Evolutionary conservation across 345 rosid species (phyloP).

Genomic region (Mercurialis annua): DNA sequence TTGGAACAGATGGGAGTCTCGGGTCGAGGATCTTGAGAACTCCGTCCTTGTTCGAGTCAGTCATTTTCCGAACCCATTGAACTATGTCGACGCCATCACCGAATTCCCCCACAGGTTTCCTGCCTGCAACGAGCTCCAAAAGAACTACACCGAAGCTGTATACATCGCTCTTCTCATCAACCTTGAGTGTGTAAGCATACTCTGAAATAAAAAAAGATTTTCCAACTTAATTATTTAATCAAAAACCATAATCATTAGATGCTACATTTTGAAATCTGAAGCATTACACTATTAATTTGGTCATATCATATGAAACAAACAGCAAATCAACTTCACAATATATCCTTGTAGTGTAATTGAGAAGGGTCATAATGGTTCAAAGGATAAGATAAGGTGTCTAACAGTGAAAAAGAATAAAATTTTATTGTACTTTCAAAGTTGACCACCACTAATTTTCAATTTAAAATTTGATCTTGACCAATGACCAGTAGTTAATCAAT

Average conservation of each 20-base stretch:
- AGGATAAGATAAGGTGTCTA: slow-evolving; percentile 1
- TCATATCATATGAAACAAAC: not conserved
- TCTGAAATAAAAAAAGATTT: slow-evolving; percentile 60
- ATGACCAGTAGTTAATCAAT: slow-evolving; percentile 12
- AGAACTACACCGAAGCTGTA: slow-evolving; percentile 96
- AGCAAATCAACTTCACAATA: not conserved
- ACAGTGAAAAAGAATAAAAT: slow-evolving; percentile 18
- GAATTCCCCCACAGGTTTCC: slow-evolving; percentile 93
- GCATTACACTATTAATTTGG: not conserved
- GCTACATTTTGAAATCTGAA: not conserved
- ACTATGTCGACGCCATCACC: slow-evolving; percentile 98
- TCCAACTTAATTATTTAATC: slow-evolving; percentile 10
- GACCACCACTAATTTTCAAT: slow-evolving; percentile 15
- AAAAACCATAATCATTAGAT: not conserved
- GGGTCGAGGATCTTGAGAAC: slow-evolving; percentile 76
- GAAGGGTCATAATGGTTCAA: not conserved
- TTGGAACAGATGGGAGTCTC: slow-evolving; percentile 78
- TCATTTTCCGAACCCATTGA: slow-evolving; percentile 90
- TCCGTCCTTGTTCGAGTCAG: slow-evolving; percentile 83
- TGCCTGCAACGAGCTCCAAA: slow-evolving; percentile 71
- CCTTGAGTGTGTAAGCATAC: slow-evolving; percentile 93
- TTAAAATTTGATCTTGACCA: slow-evolving; percentile 6
- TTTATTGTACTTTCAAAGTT: slow-evolving; percentile 32
- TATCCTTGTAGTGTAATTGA: not conserved
- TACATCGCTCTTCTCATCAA: slow-evolving; percentile 98